phyloP scores from a whole-genome alignment of 192 early-diverging fungal genomes.

The Mortierella alpina region DNA sequence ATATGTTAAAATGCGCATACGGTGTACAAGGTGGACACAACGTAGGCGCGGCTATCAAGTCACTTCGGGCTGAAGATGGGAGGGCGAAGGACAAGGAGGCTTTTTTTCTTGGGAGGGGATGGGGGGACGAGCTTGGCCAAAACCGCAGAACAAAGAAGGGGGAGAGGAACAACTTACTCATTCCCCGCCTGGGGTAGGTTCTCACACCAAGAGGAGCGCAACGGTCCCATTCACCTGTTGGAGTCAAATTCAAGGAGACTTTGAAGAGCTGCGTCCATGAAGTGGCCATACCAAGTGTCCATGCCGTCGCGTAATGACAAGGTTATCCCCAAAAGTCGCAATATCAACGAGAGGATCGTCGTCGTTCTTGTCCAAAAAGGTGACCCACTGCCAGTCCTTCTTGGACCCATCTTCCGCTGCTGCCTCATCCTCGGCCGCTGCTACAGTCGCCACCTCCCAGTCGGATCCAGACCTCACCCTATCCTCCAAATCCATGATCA shows the following conservation, averaged over 20 bases:
- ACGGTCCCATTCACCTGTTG: no score
- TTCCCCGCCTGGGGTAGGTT: not conserved
- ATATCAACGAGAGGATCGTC: conserved; percentile 35
- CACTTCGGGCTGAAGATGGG: no score
- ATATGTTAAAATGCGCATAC: no score
- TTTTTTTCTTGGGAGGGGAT: no score
- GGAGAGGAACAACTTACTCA: not conserved
- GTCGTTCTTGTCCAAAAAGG: conserved; percentile 9
- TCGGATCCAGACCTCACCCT: not conserved
- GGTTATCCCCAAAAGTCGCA: conserved; percentile 20
- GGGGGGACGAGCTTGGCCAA: no score
- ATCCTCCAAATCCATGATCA: conserved; percentile 32
- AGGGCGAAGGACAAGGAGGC: no score
- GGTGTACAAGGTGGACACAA: no score
- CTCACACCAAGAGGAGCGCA: not conserved
- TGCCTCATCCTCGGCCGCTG: not conserved
- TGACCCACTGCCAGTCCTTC: conserved; percentile 26
- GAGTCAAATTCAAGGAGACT: no score
- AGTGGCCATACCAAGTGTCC: conserved; percentile 39
- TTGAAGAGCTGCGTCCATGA: conserved; percentile 7
- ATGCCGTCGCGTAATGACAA: conserved; percentile 21
- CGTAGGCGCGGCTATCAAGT: no score
- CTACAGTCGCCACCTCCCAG: not conserved
- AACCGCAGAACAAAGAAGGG: no score
- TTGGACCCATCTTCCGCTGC: not conserved